Percentiles rank a stretch among this genome's conserved stretches.
Conservation (phyloP, 495 filamentous ascomycete species). For the Neurospora sp. region DNA sequence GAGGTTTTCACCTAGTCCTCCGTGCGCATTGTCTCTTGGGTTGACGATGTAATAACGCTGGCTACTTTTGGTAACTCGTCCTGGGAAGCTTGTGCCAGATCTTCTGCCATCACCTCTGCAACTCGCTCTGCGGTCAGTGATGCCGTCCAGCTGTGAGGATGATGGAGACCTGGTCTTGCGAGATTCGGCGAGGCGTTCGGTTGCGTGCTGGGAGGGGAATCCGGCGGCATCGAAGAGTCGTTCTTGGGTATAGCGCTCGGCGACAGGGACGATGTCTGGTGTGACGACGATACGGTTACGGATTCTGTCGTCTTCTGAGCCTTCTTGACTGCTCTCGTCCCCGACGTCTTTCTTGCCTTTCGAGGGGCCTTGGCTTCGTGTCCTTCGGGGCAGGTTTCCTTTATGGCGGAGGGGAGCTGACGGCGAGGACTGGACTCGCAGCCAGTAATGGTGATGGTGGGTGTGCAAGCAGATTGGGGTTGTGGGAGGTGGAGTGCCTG, state of each 20-base stretch:
- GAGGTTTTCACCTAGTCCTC: conserved; percentile 1
- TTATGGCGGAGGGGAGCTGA: not conserved
- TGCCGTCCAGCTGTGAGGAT: conserved; percentile 3
- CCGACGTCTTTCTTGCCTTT: not conserved
- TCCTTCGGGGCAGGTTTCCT: not conserved
- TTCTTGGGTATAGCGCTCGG: conserved; percentile 5
- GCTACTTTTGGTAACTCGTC: conserved; percentile 8
- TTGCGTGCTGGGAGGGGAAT: conserved; percentile 24
- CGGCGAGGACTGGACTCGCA: conserved; percentile 19
- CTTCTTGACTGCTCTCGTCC: not conserved
- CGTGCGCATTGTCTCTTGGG: conserved; percentile 1
- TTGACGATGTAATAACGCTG: conserved; percentile 19
- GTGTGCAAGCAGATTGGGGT: conserved; percentile 37
- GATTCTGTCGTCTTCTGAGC: not conserved
- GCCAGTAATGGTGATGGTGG: conserved; percentile 49
- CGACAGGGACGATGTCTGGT: conserved; percentile 8
- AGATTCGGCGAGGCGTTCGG: conserved; percentile 28
- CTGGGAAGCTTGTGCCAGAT: not conserved
- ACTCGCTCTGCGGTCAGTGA: not conserved
- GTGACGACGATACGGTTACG: not conserved
- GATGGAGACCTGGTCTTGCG: conserved; percentile 12
- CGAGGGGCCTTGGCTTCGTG: not conserved
- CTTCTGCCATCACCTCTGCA: not conserved
- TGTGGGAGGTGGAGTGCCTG: not conserved
- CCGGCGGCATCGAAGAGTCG: conserved; percentile 10